phyloP scores from a whole-genome alignment of 345 rosid species.

The Dimocarpus longan region DNA sequence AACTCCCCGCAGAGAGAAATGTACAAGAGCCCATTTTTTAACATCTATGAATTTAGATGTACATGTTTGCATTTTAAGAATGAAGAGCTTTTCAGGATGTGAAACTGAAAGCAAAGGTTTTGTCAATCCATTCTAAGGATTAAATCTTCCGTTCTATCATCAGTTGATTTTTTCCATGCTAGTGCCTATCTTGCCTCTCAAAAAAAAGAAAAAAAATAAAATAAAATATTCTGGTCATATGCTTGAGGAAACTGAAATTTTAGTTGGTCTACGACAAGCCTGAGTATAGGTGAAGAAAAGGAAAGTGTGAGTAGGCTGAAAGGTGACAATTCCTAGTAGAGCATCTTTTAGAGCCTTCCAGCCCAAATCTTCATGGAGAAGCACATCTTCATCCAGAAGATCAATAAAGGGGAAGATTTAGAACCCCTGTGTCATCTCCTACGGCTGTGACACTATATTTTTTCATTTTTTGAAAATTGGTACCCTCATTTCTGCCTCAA shows the following conservation, averaged over 20 bases:
- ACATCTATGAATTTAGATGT: neutral
- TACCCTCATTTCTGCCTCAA: no score
- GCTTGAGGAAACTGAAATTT: no score
- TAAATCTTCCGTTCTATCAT: neutral
- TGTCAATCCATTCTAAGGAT: neutral
- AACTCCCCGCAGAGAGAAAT: slow-evolving; percentile 37
- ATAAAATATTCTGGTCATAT: neutral
- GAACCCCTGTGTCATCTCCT: no score
- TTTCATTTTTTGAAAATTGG: no score
- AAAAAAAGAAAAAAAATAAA: no score
- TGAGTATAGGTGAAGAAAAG: no score
- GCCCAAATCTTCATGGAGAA: no score
- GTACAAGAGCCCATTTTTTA: slow-evolving; percentile 30
- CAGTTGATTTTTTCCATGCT: neutral
- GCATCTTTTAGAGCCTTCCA: neutral
- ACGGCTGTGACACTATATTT: no score
- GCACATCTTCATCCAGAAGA: no score
- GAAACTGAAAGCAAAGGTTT: neutral
- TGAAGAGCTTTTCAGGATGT: no score
- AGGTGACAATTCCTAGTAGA: neutral
- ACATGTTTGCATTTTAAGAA: neutral
- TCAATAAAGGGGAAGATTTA: no score
- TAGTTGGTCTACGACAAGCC: no score
- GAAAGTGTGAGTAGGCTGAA: neutral
- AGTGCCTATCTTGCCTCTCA: neutral